phyloP scores from a whole-genome alignment of 352 stramenopile genomes.

The Pythium vanterpoolii region DNA sequence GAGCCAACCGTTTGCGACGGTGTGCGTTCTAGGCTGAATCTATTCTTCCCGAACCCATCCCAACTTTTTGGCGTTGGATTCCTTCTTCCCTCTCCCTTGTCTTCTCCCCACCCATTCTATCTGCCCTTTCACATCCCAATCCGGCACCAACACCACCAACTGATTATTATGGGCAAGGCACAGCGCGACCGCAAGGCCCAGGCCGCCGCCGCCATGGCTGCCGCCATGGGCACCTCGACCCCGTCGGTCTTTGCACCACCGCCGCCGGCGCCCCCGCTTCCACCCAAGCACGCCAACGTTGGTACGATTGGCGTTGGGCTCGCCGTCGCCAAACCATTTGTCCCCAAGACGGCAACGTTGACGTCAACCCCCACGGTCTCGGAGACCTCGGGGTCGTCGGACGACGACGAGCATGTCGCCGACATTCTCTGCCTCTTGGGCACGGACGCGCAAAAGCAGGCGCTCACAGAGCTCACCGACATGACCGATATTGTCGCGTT shows the following conservation, averaged over 20 bases:
- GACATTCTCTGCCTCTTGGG: conserved; percentile 25
- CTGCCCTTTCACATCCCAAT: conserved; percentile 1
- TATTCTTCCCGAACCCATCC: not conserved
- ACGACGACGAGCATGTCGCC: conserved; percentile 39
- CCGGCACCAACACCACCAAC: not conserved
- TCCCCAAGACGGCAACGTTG: conserved; percentile 14
- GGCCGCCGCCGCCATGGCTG: conserved; percentile 39
- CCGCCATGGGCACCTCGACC: conserved; percentile 29
- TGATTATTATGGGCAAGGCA: conserved; percentile 62
- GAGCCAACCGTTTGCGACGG: not conserved
- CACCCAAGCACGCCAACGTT: conserved; percentile 5
- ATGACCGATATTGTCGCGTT: conserved; percentile 31
- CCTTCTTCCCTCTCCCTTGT: too few relatives aligned
- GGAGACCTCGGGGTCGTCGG: not conserved
- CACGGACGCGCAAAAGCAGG: conserved; percentile 42
- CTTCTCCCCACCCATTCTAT: not conserved
- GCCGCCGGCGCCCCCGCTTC: conserved; percentile 24
- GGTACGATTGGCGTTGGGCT: not conserved
- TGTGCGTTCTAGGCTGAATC: not conserved
- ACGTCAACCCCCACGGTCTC: conserved; percentile 25
- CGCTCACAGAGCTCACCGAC: conserved; percentile 31
- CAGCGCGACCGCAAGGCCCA: conserved; percentile 59
- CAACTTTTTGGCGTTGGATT: not conserved
- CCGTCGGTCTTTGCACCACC: conserved; percentile 32
- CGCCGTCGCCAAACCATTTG: conserved; percentile 4